Evolutionary conservation across 2,329 filamentous ascomycete genomes (phyloP), one percentile per base, ranked within the genome.

Genomic region (Microdochium nivale): DNA sequence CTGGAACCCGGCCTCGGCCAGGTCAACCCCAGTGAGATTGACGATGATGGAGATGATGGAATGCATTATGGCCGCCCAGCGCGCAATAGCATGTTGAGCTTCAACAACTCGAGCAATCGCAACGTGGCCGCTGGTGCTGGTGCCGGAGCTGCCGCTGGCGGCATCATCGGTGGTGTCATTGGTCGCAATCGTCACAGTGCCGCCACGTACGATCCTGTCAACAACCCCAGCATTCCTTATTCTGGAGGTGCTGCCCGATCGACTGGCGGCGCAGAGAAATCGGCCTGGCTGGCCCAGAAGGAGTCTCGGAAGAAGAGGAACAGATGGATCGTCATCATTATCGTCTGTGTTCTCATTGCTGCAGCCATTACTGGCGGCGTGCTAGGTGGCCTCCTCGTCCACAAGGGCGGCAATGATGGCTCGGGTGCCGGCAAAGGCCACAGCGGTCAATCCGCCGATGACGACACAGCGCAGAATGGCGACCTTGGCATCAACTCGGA

Each of bases 1-100:
- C 67, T 76, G 68, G 76, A 77, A 53, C 69, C 76, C 24, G 66
- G 71, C 9, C 68, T 84, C 3, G 79, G 79, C 37, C 71, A 80
- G 1, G 78, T 94, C 53, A 84, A 96, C 64, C 90, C 90, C 2
- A 82, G 87, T 61, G 83, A 85, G 14, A 91, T 96, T 56, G 80
- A 80, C 23, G 91, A 96, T 65, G 91, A 96, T 62, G 90, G 88
- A 25, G 91, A 96, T 61, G 91, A 95, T 64, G 90, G 87, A 1
- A 77, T 94, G 49, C 76, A 79, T 3, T 84, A 79, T 59, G 70
- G 67, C 49, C 69, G 65, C 63, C 61, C 68, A 65, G 60, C 75
- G 65, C 76, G 79, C 54, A 78, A 74, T 56, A 83, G 86, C 33
- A 78, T 85, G 65, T 67, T 86, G 33, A 82, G 79, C 53, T 68